phyloP scores from a whole-genome alignment of 2,329 filamentous ascomycete genomes.

The Botrytis hyacinthi region DNA sequence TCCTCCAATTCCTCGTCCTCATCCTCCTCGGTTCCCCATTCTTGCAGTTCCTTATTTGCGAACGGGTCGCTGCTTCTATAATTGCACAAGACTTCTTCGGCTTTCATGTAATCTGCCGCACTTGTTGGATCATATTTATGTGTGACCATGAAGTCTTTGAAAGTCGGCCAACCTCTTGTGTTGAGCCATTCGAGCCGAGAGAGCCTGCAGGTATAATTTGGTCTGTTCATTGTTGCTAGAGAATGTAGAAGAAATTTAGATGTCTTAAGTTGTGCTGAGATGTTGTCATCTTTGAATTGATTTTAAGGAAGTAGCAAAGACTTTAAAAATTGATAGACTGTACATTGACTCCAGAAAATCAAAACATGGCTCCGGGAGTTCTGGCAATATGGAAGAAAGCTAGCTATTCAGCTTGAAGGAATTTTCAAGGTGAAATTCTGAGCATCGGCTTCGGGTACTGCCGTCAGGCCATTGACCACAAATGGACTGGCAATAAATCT shows the following conservation, averaged over 20 bases:
- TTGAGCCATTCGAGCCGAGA: constrained; percentile 2
- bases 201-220: neutral
- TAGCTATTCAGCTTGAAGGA: neutral
- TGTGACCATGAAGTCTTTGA: neutral
- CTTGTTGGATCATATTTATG: neutral
- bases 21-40: neutral
- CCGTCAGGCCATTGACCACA: neutral
- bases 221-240: neutral
- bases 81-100: neutral
- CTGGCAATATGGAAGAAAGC: neutral
- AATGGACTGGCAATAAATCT: neutral
- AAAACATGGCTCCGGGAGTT: neutral
- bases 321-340: too few relatives aligned
- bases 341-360: too few relatives aligned
- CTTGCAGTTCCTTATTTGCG: neutral
- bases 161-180: neutral
- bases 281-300: neutral
- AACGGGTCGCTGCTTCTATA: constrained; percentile 1
- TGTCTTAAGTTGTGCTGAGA: neutral
- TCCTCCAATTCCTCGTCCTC: neutral
- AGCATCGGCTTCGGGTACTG: neutral
- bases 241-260: neutral
- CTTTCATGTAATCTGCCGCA: constrained; percentile 1
- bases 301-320: neutral
- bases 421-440: neutral